phyloP scores from a whole-genome alignment of 2,329 filamentous ascomycete species.

The Colletotrichum endophyticum region DNA sequence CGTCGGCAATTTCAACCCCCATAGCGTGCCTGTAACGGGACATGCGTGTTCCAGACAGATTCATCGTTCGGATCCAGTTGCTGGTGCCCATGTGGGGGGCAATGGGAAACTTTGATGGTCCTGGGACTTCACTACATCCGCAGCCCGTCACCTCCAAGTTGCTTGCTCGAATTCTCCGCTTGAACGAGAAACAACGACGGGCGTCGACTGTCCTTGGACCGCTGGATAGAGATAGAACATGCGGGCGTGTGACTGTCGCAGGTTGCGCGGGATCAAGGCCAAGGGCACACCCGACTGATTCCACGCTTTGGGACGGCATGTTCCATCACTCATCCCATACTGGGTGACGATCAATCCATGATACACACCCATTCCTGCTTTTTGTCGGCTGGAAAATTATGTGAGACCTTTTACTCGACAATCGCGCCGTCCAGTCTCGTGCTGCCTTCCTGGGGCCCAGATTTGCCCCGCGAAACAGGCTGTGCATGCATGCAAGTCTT shows the following conservation, averaged over 20 bases:
- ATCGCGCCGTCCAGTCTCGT: background rate
- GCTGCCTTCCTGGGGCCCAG: background rate
- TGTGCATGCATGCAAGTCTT: conserved; percentile 11
- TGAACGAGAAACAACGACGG: background rate
- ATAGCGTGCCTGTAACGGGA: background rate
- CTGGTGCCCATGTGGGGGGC: background rate
- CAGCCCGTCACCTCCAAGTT: background rate
- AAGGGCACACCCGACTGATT: background rate
- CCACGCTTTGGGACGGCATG: background rate
- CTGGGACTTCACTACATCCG: background rate
- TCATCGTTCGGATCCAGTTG: conserved; percentile 2
- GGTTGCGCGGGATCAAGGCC: background rate
- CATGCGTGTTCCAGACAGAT: conserved; percentile 12
- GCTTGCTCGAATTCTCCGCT: background rate
- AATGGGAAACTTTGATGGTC: background rate
- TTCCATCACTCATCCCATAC: conserved; percentile 1
- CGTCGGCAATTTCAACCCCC: background rate
- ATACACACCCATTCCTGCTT: background rate
- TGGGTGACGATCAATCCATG: background rate
- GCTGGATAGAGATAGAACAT: background rate
- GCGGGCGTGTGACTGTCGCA: background rate
- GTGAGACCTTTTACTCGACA: background rate
- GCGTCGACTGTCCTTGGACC: background rate
- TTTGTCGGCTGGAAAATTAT: background rate
- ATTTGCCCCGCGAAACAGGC: conserved; percentile 16